Evolutionary conservation across 495 filamentous ascomycete species (phyloP), one percentile per base, ranked within the genome.

Genomic region (Aspergillus diversus): DNA sequence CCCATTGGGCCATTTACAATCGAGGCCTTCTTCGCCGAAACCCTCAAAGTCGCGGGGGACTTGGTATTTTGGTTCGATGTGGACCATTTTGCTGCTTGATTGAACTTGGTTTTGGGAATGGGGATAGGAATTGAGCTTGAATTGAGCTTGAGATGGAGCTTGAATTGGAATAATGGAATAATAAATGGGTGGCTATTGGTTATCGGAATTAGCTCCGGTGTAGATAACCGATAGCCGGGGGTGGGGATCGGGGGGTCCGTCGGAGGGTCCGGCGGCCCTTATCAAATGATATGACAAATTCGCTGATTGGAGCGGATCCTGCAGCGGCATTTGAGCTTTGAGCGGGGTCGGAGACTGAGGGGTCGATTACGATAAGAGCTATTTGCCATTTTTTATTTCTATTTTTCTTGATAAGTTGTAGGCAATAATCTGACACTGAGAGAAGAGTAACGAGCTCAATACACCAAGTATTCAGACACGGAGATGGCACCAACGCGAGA

Each of bases 21-120:
- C 33, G 59, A 61, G 55, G 48, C 59, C 59, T 46, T 61, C 59
- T 61, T 61, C 59, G 48, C 59, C 59, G 27, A 61, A 60, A 33
- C 59, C 59, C 33, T 61, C 59, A 17, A 61, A 61, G 49, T 55
- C 59, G 7, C 59, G 59, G 2, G 59, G 59, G 34, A 61, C 33
- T 16, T 43, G 33, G 59, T 61, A 61, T 46, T 61, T 61, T 11
- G 17, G 16, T 33, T 61, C 59, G 9, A 61, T 61, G 34, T 31
- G 16, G 50, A 53, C 48, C 59, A 61, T 61, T 13, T 7, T 59
- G 42, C 16, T 52, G 21, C 21, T 27, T 27, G 21, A 27, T 27
- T 27, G 21, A n/a, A n/a, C 21, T 27, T 27, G 21, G 2, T 27
- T 27, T 27, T 27, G 21, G 21, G 21, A 27, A 1, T 27, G 21